Base-by-base conservation (phyloP, 352 stramenopile species). In the Elongisporangium prolatum region DNA sequence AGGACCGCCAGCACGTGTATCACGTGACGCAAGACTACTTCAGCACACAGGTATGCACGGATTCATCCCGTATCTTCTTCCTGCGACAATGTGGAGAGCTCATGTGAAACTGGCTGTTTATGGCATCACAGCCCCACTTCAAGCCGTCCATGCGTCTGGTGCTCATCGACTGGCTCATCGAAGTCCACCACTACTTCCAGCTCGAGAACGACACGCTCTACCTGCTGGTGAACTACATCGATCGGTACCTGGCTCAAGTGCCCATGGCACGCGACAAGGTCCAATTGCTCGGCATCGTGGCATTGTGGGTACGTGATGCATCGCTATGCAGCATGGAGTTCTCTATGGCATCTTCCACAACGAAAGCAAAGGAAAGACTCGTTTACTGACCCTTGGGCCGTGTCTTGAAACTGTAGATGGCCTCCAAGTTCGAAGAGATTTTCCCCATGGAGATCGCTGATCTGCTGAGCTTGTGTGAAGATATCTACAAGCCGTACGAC, bases 341-440 rank as follows among this genome's bases (percentile, higher is more conserved):
- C 34, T 44, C 34, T 44, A 17, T 44, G 28, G 7, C 28, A 44
- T 17, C 10, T 7, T 1, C 34, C 34, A 44, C 34, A 44, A 13
- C 10, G 10, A 44, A 13, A 44, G 34, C 14, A 13, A 44, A 13
- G 34, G 34, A 44, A 44, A 44, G 34, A 44, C 34, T 44, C 34
- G 1, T 44, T 1, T 16, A 17, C 38, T 57, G 20, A 55, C 24
- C n/a, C 34, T 22, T 8, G 3, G n/a, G n/a, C n/a, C 50, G 14
- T 28, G 10, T 9, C 17, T 59, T 59, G 58, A 5, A 10, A 38
- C 3, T 44, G 1, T 44, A 74, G 63, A 93, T 99, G 57, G 97
- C 97, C 14, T 97, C 96, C 21, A 99, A 99, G 82, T 99, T 99
- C 74, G 98, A 99, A 69, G 97, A 99, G 72, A 99, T 99, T 56